These are phyloP conservation scores for Phialemonium atrogriseum DNA, from an alignment of 2,329 filamentous ascomycete genomes.

Conservation along the genomic window DNA sequence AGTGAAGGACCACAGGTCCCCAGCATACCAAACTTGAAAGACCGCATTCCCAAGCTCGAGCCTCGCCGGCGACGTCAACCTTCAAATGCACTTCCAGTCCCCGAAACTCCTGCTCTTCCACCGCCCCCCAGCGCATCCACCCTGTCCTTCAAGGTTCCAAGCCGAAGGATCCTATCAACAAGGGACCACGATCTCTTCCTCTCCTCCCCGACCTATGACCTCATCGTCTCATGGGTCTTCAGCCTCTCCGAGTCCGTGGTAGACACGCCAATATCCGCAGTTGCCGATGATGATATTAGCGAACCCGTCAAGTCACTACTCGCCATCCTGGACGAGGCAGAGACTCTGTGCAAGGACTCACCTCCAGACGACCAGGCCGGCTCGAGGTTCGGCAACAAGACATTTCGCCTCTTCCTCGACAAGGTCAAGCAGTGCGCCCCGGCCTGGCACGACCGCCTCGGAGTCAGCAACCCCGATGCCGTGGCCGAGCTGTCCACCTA, in stretches of 20 bases:
- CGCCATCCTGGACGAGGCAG: conserved; percentile 60
- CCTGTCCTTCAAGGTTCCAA: conserved; percentile 58
- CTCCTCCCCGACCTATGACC: conserved; percentile 62
- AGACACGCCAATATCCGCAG: conserved; percentile 57
- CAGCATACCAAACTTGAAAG: conserved; percentile 39
- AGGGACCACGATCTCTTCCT: conserved; percentile 78
- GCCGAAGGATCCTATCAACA: conserved; percentile 71
- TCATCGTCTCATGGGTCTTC: conserved; percentile 82
- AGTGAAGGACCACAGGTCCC: conserved; percentile 9
- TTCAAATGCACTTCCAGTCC: conserved; percentile 54
- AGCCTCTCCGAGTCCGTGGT: conserved; percentile 73
- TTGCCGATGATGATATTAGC: conserved; percentile 48
- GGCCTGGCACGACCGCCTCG: conserved; percentile 57
- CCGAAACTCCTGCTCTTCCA: conserved; percentile 67
- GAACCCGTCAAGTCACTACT: conserved; percentile 56
- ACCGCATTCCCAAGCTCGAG: conserved; percentile 58
- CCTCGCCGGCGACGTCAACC: conserved; percentile 50
- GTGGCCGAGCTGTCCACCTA: conserved; percentile 75
- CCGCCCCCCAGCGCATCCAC: conserved; percentile 53
- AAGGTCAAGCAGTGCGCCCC: conserved; percentile 47
- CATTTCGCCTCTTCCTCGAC: conserved; percentile 77
- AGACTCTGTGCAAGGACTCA: conserved; percentile 55
- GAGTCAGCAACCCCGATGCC: conserved; percentile 28
- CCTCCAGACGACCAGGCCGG: conserved; percentile 81
- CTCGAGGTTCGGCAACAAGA: conserved; percentile 89